These are phyloP conservation scores for Lophiotrema nucula DNA, from an alignment of 495 filamentous ascomycete species.

Conservation along the genomic window DNA sequence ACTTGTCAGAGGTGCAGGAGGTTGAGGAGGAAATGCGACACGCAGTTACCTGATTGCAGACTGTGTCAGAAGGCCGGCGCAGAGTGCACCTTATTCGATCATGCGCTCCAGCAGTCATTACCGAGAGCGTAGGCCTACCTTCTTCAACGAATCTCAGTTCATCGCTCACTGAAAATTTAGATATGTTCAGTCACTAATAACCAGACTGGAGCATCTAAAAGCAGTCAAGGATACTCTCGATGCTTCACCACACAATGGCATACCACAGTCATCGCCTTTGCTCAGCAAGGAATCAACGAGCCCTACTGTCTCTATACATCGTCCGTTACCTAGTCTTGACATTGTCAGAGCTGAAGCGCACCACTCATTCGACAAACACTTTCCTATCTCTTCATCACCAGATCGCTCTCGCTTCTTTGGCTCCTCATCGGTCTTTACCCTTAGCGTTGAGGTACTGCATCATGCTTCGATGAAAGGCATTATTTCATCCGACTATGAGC, in stretches of 20 bases:
- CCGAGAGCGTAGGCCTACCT: slow-evolving; percentile 12
- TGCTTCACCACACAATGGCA: not conserved
- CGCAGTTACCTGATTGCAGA: slow-evolving; percentile 11
- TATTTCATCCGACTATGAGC: not conserved
- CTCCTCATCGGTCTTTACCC: slow-evolving; percentile 8
- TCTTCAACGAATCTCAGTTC: not conserved
- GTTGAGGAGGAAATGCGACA: slow-evolving; percentile 18
- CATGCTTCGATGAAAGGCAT: slow-evolving; percentile 7
- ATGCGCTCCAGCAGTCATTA: slow-evolving; percentile 16
- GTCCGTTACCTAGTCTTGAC: not conserved
- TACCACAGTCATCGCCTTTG: not conserved
- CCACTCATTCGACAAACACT: slow-evolving; percentile 15
- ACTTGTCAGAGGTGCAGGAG: slow-evolving; percentile 15
- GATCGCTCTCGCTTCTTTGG: slow-evolving; percentile 12
- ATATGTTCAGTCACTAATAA: slow-evolving; percentile 9
- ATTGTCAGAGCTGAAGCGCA: too few relatives aligned
- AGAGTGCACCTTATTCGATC: slow-evolving; percentile 13
- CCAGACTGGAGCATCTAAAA: slow-evolving; percentile 8
- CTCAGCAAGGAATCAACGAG: not conserved
- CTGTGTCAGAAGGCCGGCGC: slow-evolving; percentile 13
- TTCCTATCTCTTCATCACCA: slow-evolving; percentile 1
- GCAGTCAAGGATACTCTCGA: slow-evolving; percentile 2
- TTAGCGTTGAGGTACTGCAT: slow-evolving; percentile 7
- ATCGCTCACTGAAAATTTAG: not conserved
- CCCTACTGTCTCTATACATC: not conserved